phyloP scores from a whole-genome alignment of 305 asterid genomes.

The Solanum hybrid region DNA sequence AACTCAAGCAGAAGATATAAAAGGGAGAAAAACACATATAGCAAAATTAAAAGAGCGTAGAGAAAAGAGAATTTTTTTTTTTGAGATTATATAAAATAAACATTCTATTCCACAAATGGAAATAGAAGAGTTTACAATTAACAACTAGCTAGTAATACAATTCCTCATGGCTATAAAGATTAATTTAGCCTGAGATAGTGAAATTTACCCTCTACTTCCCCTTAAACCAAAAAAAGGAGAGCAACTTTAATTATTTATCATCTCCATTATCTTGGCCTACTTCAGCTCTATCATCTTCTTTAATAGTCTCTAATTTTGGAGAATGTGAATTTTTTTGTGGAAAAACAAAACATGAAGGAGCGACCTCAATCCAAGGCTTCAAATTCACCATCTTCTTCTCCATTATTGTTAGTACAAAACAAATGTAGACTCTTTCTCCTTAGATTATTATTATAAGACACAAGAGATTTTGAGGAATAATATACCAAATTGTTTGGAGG shows the following conservation, averaged over 20 bases:
- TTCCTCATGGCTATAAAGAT: neutral
- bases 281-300: constrained; percentile 38
- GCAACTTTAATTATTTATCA: neutral
- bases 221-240: neutral
- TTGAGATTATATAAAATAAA: neutral
- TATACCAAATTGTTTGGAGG: neutral
- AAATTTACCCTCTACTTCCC: neutral
- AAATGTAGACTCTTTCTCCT: neutral
- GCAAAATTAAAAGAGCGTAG: neutral
- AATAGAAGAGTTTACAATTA: neutral
- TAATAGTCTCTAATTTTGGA: constrained; percentile 50
- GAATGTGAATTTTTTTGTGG: constrained; percentile 29
- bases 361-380: constrained; percentile 36
- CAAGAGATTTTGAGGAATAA: neutral
- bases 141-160: neutral
- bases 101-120: neutral
- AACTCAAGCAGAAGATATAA: neutral
- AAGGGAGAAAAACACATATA: neutral
- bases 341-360: constrained; percentile 30
- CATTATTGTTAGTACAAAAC: too few relatives aligned
- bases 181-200: neutral
- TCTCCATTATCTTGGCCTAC: constrained; percentile 12
- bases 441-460: neutral
- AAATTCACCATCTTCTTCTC: constrained; percentile 10
- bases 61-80: neutral